Conservation (phyloP, 1,284 basidiomycete species). For the Rhizopogon hawkerae region DNA sequence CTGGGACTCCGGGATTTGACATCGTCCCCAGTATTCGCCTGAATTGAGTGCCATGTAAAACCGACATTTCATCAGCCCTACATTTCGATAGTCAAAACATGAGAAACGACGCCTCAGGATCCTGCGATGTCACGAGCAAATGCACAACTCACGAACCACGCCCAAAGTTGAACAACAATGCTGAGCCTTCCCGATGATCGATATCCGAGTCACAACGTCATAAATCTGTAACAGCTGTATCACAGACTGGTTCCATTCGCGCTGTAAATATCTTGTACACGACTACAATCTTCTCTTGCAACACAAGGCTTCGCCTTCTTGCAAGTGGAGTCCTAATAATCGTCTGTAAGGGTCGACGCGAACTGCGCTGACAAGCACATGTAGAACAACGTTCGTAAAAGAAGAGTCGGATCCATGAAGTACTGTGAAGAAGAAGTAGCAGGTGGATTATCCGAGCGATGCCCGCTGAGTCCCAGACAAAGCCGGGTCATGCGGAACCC, state of each 20-base stretch:
- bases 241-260: not conserved
- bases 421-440: constrained; percentile 1
- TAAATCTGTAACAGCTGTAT: not conserved
- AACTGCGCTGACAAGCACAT: not conserved
- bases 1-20: not conserved
- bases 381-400: constrained; percentile 1
- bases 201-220: not conserved
- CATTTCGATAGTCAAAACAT: not conserved
- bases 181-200: not conserved
- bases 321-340: not conserved
- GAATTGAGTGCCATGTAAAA: not conserved
- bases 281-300: not conserved
- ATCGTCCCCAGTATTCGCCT: not conserved
- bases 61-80: not conserved
- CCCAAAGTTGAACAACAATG: not conserved
- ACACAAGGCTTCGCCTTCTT: not conserved
- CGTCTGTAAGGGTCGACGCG: not conserved
- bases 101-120: not conserved
- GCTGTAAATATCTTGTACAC: not conserved
- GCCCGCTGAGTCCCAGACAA: not conserved
- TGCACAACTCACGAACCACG: not conserved
- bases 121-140: not conserved
- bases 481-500: not conserved
- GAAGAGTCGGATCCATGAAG: not conserved
- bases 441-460: not conserved